Percentiles rank a stretch among this genome's conserved stretches.
Evolutionary conservation across 2,329 filamentous ascomycete genomes (phyloP).

Genomic region (Aspergillus luchuensis): DNA sequence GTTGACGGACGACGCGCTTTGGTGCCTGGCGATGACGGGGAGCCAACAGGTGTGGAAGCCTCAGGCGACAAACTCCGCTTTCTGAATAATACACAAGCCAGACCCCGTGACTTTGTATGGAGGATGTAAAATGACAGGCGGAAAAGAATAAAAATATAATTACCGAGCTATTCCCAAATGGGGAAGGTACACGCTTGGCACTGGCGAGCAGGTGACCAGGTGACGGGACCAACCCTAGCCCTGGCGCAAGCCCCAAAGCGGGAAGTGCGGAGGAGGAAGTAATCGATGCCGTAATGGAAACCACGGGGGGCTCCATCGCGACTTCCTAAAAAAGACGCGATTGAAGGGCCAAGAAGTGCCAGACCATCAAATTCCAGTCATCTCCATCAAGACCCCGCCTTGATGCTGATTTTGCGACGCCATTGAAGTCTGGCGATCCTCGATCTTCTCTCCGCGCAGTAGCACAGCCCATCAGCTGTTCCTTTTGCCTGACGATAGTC

Average conservation of each 20-base stretch:
- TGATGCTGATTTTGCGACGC: neutral
- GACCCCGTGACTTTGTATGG: too few relatives aligned
- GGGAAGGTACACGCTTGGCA: too few relatives aligned
- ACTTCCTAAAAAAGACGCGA: slow-evolving; percentile 2
- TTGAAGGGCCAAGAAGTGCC: slow-evolving; percentile 18
- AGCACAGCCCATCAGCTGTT: neutral
- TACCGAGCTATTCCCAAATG: too few relatives aligned
- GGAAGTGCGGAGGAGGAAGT: slow-evolving; percentile 17
- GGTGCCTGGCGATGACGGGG: slow-evolving; percentile 20
- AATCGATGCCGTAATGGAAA: slow-evolving; percentile 28
- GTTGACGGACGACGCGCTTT: slow-evolving; percentile 23
- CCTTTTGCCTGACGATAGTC: slow-evolving; percentile 9
- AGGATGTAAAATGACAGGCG: slow-evolving; percentile 1
- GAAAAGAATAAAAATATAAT: neutral
- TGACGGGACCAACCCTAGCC: slow-evolving; percentile 13
- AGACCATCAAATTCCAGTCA: slow-evolving; percentile 6
- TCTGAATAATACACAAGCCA: too few relatives aligned
- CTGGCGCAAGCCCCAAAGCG: slow-evolving; percentile 8
- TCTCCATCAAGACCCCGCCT: slow-evolving; percentile 20
- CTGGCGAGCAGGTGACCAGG: neutral
- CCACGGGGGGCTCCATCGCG: slow-evolving; percentile 17
- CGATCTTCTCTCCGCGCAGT: neutral
- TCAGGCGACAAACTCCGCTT: slow-evolving; percentile 6
- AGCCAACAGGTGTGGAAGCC: slow-evolving; percentile 1
- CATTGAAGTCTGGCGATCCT: too few relatives aligned